phyloP scores from a whole-genome alignment of 179 eudicot species.

The Corrigiola litoralis region DNA sequence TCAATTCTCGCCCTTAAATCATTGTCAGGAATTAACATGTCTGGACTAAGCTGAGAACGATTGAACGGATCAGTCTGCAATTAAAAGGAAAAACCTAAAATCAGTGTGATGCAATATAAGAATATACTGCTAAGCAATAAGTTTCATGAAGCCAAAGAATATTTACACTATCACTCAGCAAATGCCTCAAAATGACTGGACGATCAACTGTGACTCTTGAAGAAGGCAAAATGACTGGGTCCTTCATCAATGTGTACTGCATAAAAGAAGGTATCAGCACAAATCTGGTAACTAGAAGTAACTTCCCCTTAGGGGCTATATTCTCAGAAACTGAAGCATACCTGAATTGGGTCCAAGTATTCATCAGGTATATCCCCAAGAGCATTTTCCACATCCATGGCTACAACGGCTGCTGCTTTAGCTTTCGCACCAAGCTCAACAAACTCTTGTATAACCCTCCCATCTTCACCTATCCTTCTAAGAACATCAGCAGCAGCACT shows the following conservation, averaged over 20 bases:
- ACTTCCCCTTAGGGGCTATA: background rate
- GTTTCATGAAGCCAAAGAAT: conserved; percentile 2
- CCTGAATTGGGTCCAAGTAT: conserved; percentile 98
- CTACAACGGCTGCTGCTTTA: conserved; percentile 83
- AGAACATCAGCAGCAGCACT: conserved; percentile 81
- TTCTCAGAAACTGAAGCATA: conserved; percentile 15
- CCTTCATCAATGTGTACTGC: conserved; percentile 97
- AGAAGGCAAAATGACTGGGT: conserved; percentile 95
- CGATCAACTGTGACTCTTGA: conserved; percentile 82
- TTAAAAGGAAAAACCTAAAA: background rate
- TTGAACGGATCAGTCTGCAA: conserved; percentile 96
- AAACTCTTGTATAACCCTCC: conserved; percentile 69
- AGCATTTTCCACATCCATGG: conserved; percentile 90
- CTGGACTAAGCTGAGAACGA: conserved; percentile 84
- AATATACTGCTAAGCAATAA: background rate
- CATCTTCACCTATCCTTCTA: conserved; percentile 74
- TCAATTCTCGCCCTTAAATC: conserved; percentile 77
- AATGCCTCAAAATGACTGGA: conserved; percentile 94
- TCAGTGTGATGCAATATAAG: background rate
- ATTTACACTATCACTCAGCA: conserved; percentile 76
- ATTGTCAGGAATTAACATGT: conserved; percentile 80
- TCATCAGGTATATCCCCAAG: conserved; percentile 99
- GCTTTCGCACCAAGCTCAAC: conserved; percentile 80
- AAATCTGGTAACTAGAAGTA: background rate
- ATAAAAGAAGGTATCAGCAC: conserved; percentile 14